A percentile compares a stretch with the other conserved stretches of the same genome.
Conservation (phyloP, 2,329 filamentous ascomycete species). For the Thyridium curvatum region DNA sequence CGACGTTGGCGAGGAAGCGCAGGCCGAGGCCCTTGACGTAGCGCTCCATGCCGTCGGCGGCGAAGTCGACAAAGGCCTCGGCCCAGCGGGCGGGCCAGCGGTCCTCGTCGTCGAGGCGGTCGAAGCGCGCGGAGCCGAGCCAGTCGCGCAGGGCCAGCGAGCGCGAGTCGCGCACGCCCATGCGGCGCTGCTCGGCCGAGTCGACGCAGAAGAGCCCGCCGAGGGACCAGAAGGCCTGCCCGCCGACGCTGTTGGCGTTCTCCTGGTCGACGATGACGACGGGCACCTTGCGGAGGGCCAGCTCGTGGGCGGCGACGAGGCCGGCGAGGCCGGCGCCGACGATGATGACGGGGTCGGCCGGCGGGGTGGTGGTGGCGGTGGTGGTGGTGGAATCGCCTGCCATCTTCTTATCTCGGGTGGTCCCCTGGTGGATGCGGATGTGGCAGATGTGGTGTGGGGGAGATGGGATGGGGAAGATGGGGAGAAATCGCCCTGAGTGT, state of each 20-base stretch:
- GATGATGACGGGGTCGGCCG: slow-evolving; percentile 40
- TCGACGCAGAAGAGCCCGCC: slow-evolving; percentile 56
- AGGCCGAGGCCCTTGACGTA: slow-evolving; percentile 50
- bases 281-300: slow-evolving; percentile 41
- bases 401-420: too few relatives aligned
- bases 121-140: slow-evolving; percentile 51
- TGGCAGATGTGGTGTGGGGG: too few relatives aligned
- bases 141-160: slow-evolving; percentile 54
- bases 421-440: too few relatives aligned
- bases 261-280: slow-evolving; percentile 53
- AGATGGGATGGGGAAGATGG: too few relatives aligned
- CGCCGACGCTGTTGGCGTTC: slow-evolving; percentile 47
- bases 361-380: background rate
- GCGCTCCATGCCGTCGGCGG: slow-evolving; percentile 49
- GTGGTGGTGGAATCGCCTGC: too few relatives aligned
- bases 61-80: slow-evolving; percentile 58
- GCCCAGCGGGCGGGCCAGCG: slow-evolving; percentile 55
- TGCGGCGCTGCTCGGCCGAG: slow-evolving; percentile 47
- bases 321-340: slow-evolving; percentile 52
- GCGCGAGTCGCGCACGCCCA: slow-evolving; percentile 52
- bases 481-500: too few relatives aligned
- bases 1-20: slow-evolving; percentile 46
- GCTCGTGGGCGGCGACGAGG: slow-evolving; percentile 53
- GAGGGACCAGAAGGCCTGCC: slow-evolving; percentile 59
- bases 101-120: slow-evolving; percentile 43